Evolutionary conservation across 805 yeast species (phyloP).

Genomic region (Saturnispora sekii): DNA sequence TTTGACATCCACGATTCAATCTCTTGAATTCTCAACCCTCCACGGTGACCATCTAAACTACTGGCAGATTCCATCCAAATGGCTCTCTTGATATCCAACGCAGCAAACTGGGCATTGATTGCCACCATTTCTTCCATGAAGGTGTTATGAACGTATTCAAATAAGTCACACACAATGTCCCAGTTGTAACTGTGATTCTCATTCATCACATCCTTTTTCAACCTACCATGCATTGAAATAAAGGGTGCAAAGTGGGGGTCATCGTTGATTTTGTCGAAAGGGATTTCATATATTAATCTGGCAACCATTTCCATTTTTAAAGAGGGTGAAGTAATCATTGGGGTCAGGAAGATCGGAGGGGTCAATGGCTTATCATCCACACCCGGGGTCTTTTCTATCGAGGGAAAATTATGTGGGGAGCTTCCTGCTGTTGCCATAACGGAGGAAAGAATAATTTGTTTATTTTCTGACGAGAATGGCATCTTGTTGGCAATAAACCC

Average conservation of each 20-base stretch:
- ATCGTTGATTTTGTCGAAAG: not conserved
- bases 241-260: slow-evolving; percentile 7
- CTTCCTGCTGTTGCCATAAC: too few relatives aligned
- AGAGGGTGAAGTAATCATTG: not conserved
- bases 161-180: slow-evolving; percentile 17
- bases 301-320: not conserved
- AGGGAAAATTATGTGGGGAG: too few relatives aligned
- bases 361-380: too few relatives aligned
- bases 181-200: slow-evolving; percentile 17
- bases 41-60: slow-evolving; percentile 18
- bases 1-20: slow-evolving; percentile 16
- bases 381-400: too few relatives aligned
- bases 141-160: slow-evolving; percentile 16
- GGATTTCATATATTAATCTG: not conserved
- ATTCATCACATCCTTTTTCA: slow-evolving; percentile 6
- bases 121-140: slow-evolving; percentile 17
- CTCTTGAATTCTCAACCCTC: slow-evolving; percentile 12
- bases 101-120: slow-evolving; percentile 16
- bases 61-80: slow-evolving; percentile 22
- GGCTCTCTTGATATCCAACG: slow-evolving; percentile 15
- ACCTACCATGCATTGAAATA: slow-evolving; percentile 1
- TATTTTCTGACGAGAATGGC: too few relatives aligned
- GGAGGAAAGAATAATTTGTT: too few relatives aligned
- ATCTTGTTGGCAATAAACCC: too few relatives aligned
- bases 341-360: not conserved